Conservation (phyloP, 2,329 filamentous ascomycete genomes). For the Nigrospora osmanthi region DNA sequence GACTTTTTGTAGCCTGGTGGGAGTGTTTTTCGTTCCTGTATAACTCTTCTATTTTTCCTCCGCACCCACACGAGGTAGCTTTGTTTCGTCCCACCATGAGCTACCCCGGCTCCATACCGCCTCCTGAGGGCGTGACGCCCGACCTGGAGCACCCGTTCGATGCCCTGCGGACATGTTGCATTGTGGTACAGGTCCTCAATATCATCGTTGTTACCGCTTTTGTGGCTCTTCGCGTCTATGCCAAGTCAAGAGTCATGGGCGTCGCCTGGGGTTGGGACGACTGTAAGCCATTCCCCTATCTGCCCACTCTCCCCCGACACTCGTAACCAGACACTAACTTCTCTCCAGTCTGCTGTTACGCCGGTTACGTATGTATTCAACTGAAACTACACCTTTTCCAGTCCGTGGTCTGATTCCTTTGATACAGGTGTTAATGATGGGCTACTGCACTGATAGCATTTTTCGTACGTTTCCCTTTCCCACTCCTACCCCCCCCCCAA, state of each 20-base stretch:
- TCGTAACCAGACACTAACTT: too few relatives aligned
- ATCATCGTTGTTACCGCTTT: conserved; percentile 16
- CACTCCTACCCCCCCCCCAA: not conserved
- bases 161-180: conserved; percentile 16
- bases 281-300: conserved; percentile 11
- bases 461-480: conserved; percentile 12
- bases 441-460: conserved; percentile 15
- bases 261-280: conserved; percentile 14
- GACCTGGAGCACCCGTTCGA: conserved; percentile 17
- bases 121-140: conserved; percentile 15
- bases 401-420: too few relatives aligned
- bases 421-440: conserved; percentile 17
- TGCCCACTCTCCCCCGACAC: too few relatives aligned
- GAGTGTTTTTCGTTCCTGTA: too few relatives aligned
- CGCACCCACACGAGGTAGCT: too few relatives aligned
- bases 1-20: too few relatives aligned
- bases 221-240: conserved; percentile 14
- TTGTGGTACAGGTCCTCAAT: conserved; percentile 18
- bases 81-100: not conserved
- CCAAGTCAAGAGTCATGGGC: conserved; percentile 12
- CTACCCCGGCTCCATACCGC: conserved; percentile 12
- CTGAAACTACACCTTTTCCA: too few relatives aligned
- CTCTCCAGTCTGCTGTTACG: too few relatives aligned
- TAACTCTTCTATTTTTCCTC: too few relatives aligned
- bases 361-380: too few relatives aligned